phyloP scores from a whole-genome alignment of 495 filamentous ascomycete species.

The Lasiosphaeriaceae sp. region DNA sequence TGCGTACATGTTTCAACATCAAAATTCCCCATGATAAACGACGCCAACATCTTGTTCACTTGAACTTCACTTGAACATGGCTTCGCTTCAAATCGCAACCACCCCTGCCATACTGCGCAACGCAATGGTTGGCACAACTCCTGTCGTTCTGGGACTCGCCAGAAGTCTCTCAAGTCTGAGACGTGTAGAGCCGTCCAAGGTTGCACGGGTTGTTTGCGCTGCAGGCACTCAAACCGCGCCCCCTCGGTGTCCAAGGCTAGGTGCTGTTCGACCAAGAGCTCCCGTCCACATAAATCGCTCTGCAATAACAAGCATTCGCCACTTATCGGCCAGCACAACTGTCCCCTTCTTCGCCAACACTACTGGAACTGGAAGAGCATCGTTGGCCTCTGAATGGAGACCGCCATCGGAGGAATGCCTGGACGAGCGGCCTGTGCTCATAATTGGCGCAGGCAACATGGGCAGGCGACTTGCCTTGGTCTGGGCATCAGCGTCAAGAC shows the following conservation, averaged over 20 bases:
- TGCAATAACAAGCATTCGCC: neutral
- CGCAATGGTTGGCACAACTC: constrained; percentile 3
- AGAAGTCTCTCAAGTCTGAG: neutral
- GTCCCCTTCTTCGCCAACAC: neutral
- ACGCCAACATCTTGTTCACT: neutral
- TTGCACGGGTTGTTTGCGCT: neutral
- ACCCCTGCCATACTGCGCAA: neutral
- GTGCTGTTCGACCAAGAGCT: neutral
- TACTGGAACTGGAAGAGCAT: neutral
- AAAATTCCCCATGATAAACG: neutral
- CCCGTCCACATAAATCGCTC: neutral
- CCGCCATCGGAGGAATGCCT: constrained; percentile 25
- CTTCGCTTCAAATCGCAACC: neutral
- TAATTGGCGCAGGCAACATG: constrained; percentile 36
- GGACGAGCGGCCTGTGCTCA: constrained; percentile 31
- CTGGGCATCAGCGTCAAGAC: constrained; percentile 33
- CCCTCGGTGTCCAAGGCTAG: neutral
- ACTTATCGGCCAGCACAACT: constrained; percentile 1
- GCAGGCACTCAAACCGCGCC: neutral
- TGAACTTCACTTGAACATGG: neutral
- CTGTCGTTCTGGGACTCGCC: constrained; percentile 1
- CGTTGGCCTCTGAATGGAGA: constrained; percentile 14
- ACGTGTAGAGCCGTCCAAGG: neutral
- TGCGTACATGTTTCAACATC: constrained; percentile 1
- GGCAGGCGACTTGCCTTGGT: constrained; percentile 33